Conservation (phyloP, 306 rosid genomes). For the Lupinus albus region DNA sequence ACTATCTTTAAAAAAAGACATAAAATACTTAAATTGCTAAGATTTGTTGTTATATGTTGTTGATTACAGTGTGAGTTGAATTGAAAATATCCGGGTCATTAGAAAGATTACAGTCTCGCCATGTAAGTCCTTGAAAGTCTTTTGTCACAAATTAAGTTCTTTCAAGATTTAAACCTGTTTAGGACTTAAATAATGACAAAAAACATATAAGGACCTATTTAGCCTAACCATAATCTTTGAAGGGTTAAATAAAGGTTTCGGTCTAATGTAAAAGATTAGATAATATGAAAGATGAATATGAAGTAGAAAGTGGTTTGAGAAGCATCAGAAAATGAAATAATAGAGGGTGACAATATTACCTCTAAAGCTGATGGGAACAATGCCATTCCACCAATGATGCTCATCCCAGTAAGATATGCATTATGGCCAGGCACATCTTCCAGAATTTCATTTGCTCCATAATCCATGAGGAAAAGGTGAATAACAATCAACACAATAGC, state of each 20-base stretch:
- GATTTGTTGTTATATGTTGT: background rate
- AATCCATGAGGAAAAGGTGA: slow-evolving; percentile 76
- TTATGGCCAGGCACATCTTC: slow-evolving; percentile 80
- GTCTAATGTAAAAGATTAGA: slow-evolving; percentile 3
- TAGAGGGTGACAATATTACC: slow-evolving; percentile 48
- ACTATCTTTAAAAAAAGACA: background rate
- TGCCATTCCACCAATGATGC: slow-evolving; percentile 90
- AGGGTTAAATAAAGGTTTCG: too few relatives aligned
- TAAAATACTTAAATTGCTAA: background rate
- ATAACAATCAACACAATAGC: slow-evolving; percentile 54
- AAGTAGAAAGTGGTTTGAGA: background rate
- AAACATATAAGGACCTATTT: too few relatives aligned
- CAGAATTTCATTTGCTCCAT: slow-evolving; percentile 67
- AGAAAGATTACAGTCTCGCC: too few relatives aligned
- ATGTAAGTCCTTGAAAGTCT: too few relatives aligned
- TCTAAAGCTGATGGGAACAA: slow-evolving; percentile 81
- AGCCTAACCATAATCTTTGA: too few relatives aligned
- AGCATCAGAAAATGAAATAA: slow-evolving; percentile 15
- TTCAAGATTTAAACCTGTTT: too few relatives aligned
- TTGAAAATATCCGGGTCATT: background rate
- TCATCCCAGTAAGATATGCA: slow-evolving; percentile 74
- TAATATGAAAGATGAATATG: background rate
- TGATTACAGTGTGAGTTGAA: background rate
- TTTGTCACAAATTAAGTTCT: too few relatives aligned
- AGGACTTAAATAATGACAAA: too few relatives aligned